Conservation (phyloP, 1,284 basidiomycete genomes). For the Sanguinoderma infundibulare region DNA sequence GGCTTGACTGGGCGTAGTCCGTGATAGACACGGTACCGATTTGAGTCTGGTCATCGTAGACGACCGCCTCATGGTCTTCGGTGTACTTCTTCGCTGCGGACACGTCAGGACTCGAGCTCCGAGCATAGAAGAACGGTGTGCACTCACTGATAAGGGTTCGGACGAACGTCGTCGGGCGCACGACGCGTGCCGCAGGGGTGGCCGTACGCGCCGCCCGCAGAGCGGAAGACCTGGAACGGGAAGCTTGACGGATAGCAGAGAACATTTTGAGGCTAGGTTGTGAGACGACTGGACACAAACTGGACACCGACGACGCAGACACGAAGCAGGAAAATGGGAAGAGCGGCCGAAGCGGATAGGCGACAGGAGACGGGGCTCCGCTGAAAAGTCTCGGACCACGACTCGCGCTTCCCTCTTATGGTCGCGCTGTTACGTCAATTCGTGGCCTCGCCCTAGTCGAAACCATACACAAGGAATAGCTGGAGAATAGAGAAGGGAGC, state of each 20-base stretch:
- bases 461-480: background rate
- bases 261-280: constrained; percentile 24
- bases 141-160: constrained; percentile 46
- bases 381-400: constrained; percentile 17
- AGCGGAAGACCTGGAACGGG: constrained; percentile 31
- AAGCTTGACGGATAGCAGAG: constrained; percentile 35
- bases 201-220: constrained; percentile 32
- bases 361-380: constrained; percentile 16
- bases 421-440: constrained; percentile 21
- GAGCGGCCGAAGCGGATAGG: constrained; percentile 2
- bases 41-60: constrained; percentile 80
- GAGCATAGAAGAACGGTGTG: background rate
- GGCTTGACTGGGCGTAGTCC: constrained; percentile 89
- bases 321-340: background rate
- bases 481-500: constrained; percentile 1
- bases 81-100: constrained; percentile 82
- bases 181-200: constrained; percentile 19
- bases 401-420: constrained; percentile 23
- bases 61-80: constrained; percentile 89
- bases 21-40: constrained; percentile 91
- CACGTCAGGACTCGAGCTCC: background rate
- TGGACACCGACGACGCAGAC: background rate
- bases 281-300: background rate
- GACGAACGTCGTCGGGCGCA: constrained; percentile 29
- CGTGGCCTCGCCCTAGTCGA: background rate